These are phyloP conservation scores for Coprinopsis sp. DNA, from an alignment of 768 basidiomycete species.

Conservation along the genomic window DNA sequence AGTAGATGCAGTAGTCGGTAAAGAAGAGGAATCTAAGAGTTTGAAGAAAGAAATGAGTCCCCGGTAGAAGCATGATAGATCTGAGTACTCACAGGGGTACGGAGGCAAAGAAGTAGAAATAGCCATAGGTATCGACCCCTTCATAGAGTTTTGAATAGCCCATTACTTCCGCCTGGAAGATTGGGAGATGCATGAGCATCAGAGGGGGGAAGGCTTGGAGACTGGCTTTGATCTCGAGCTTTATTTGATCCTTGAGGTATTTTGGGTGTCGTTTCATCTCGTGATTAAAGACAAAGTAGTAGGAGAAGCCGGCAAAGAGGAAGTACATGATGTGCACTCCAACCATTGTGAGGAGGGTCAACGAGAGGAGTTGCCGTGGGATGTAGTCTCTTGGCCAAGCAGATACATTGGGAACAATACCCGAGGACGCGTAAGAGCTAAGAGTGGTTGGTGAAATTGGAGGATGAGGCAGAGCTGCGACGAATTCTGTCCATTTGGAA, in stretches of 20 bases:
- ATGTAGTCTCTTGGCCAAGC: slow-evolving; percentile 86
- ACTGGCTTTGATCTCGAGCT: slow-evolving; percentile 70
- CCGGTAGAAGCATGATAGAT: slow-evolving; percentile 2
- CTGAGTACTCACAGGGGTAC: slow-evolving; percentile 64
- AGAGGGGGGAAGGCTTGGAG: slow-evolving; percentile 79
- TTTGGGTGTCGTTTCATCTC: slow-evolving; percentile 94
- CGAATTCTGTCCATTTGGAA: slow-evolving; percentile 49
- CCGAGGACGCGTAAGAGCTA: slow-evolving; percentile 23
- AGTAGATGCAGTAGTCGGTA: slow-evolving; percentile 93
- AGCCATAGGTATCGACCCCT: slow-evolving; percentile 74
- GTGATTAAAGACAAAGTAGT: slow-evolving; percentile 85
- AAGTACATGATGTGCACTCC: slow-evolving; percentile 89
- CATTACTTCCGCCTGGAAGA: slow-evolving; percentile 89
- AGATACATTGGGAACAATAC: slow-evolving; percentile 40
- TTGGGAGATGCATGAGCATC: slow-evolving; percentile 81
- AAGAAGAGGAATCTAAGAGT: slow-evolving; percentile 27
- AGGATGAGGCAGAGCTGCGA: slow-evolving; percentile 58
- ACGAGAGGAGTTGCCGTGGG: slow-evolving; percentile 71
- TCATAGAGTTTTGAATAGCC: slow-evolving; percentile 81
- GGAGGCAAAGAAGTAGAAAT: slow-evolving; percentile 64
- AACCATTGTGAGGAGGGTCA: slow-evolving; percentile 65
- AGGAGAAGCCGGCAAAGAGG: slow-evolving; percentile 77
- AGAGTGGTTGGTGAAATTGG: slow-evolving; percentile 36
- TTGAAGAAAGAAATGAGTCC: slow-evolving; percentile 14
- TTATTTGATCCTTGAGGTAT: slow-evolving; percentile 86